Evolutionary conservation across 2,329 filamentous ascomycete species (phyloP).

Genomic region (Amesomyces nigricolor): DNA sequence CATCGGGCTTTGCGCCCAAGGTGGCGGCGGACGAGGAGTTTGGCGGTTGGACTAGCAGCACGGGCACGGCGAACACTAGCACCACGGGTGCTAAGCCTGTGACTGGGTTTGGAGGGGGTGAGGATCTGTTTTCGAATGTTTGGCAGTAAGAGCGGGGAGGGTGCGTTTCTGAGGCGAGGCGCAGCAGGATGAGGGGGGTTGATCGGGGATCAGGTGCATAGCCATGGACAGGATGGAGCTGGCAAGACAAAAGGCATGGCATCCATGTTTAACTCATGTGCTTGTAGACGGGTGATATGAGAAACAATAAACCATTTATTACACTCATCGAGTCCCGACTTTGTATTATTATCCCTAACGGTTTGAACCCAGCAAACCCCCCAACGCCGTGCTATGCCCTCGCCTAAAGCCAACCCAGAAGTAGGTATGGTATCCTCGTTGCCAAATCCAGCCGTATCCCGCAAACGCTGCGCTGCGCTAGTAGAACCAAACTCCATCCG

Average conservation of each 20-base stretch:
- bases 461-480: neutral
- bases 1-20: conserved; percentile 63
- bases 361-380: neutral
- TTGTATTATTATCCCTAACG: neutral
- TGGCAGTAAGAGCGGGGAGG: conserved; percentile 59
- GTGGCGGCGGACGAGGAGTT: conserved; percentile 91
- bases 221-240: neutral
- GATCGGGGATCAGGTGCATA: neutral
- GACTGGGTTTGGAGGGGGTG: conserved; percentile 58
- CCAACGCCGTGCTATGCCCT: conserved; percentile 11
- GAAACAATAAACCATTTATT: neutral
- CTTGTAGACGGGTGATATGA: neutral
- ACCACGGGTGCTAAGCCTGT: conserved; percentile 46
- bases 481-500: neutral
- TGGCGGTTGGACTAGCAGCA: conserved; percentile 83
- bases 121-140: conserved; percentile 93
- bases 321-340: neutral
- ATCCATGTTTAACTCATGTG: neutral
- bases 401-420: neutral
- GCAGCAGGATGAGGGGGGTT: neutral
- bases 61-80: conserved; percentile 40
- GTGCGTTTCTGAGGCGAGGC: neutral
- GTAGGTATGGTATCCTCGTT: neutral
- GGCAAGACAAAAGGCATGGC: neutral
- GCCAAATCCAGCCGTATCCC: neutral